phyloP scores from a whole-genome alignment of 805 yeast genomes.

The Clavispora vitiphila region DNA sequence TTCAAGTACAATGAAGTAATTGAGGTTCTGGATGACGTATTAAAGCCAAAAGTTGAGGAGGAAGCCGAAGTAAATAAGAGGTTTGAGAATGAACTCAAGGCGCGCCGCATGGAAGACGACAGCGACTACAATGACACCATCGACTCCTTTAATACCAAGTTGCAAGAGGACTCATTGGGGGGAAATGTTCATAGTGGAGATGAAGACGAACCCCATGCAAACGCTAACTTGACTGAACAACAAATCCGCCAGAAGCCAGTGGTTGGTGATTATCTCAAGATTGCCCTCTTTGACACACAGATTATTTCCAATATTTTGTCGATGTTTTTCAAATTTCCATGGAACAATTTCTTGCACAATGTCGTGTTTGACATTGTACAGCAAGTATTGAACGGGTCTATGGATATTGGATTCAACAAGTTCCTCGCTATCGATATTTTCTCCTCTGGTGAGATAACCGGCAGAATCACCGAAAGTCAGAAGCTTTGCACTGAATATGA shows the following conservation, averaged over 20 bases:
- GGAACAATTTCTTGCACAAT: constrained; percentile 45
- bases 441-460: constrained; percentile 40
- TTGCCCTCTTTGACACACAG: constrained; percentile 39
- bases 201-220: constrained; percentile 40
- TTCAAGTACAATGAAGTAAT: constrained; percentile 43
- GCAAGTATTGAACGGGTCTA: constrained; percentile 43
- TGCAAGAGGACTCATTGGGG: constrained; percentile 20
- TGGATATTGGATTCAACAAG: constrained; percentile 46
- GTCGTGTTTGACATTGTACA: constrained; percentile 46
- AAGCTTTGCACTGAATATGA: constrained; percentile 28
- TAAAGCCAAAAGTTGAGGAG: constrained; percentile 13
- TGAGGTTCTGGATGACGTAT: constrained; percentile 24
- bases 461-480: constrained; percentile 42
- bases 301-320: constrained; percentile 36
- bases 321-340: constrained; percentile 43
- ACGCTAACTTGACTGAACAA: constrained; percentile 39
- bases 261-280: constrained; percentile 40
- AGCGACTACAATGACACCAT: constrained; percentile 28
- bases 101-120: constrained; percentile 8
- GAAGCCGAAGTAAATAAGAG: constrained; percentile 14
- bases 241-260: constrained; percentile 40
- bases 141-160: constrained; percentile 30
- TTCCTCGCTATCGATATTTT: constrained; percentile 55
- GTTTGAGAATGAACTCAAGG: constrained; percentile 13
- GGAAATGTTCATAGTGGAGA: constrained; percentile 23